Evolutionary conservation across 2,329 filamentous ascomycete genomes (phyloP), one percentile per base, ranked within the genome.

Genomic region (Trichoderma pleuroti): DNA sequence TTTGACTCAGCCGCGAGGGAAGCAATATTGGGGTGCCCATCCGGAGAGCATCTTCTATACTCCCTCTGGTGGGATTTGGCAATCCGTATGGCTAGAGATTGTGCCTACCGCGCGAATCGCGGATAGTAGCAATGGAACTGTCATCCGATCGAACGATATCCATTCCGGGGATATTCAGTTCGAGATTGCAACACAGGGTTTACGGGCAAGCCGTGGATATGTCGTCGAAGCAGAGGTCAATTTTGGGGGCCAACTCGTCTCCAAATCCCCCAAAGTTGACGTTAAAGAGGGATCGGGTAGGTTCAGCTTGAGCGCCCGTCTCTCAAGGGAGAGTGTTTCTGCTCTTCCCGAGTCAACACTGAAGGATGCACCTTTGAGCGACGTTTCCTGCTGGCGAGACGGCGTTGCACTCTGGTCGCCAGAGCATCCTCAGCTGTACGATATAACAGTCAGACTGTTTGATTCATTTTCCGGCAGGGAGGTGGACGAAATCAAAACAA

Each of bases 21-120:
- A 92, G 77, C 90, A 92, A 78, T 90, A 89, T 75, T 90, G 88
- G 88, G 84, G 83, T 4, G 85, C 86, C 1, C 83, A 88, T 77
- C 86, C 88, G 0, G 87, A 90, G 76, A 86, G 84, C 65, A 88
- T 88, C 74, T 88, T 88, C 75, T 88, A 88, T 75, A 87, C 85
- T 0, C 86, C 86, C 0, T 86, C 85, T 10, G 85, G 85, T 32
- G 86, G 86, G 28, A 87, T 88, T 70, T 88, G 86, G 86, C 86
- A 88, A 76, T 83, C 80, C 18, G 86, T 88, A 4, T 87, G 86
- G 84, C 77, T 87, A 3, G 88, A 90, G 73, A 82, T 83, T 52
- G 86, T 88, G 2, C 87, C 88, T 1, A 70, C 78, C 0, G 81
- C 83, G 5, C 81, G 86, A 14, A 82, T 90, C 64, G 87, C 83